Evolutionary conservation across 2,329 filamentous ascomycete species (phyloP), one percentile per base, ranked within the genome.

Genomic region (Cadophora sp.): DNA sequence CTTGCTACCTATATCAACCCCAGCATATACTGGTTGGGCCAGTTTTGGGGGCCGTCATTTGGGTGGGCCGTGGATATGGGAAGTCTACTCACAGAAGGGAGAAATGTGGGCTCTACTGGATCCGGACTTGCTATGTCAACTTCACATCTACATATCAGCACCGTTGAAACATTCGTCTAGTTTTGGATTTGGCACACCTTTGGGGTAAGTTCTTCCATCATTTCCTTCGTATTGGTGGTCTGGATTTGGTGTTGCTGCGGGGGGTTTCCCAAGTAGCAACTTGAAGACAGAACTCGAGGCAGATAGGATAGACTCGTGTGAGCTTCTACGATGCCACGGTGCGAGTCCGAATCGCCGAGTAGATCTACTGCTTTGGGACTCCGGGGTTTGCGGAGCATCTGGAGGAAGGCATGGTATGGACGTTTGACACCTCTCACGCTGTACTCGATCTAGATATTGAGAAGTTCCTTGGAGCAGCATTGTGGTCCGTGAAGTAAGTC

Each of bases 311-410:
- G 75, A 75, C 33, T 73, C 74, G 9, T 73, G 66, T 2, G 76
- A 78, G 14, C 60, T 60, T 51, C 63, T 71, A 16, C 73, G 73
- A 59, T 77, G 75, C 76, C 76, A 78, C n/a, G 76, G 76, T 27
- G 76, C 74, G 36, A 76, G 62, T 9, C 75, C 76, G 51, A 76
- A 73, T 41, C 58, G 56, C 47, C 71, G 69, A 47, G 67, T 66
- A 50, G 62, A 66, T 62, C 61, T 71, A 16, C 13, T 43, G 16
- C 58, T 68, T 16, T 60, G 68, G 4, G 71, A 70, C n/a, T 20
- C 39, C 4, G 39, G 61, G 39, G 50, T 66, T 59, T 62, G 67
- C 41, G 39, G 60, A 55, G 11, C 16, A 22, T 16, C 55, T 36
- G 59, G 53, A 22, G 50, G 56, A 6, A 62, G 16, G 24, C 30